Evolutionary conservation across 257 asterid genomes (phyloP).

Genomic region (Fraxinus cuspidata): DNA sequence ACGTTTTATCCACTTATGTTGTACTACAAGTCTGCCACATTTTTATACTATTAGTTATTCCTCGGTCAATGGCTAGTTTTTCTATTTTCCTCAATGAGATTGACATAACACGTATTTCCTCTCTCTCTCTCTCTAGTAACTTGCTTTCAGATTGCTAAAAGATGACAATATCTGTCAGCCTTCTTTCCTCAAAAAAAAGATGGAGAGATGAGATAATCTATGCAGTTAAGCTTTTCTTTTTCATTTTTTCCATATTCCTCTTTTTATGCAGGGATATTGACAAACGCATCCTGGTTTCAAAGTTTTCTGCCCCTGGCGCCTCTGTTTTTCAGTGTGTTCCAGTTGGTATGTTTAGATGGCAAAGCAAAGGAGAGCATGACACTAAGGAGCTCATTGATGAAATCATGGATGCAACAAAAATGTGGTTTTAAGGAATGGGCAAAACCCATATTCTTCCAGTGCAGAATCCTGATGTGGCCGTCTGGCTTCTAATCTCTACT

Average conservation of each 20-base stretch:
- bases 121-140: not conserved
- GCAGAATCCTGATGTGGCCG: conserved; percentile 57
- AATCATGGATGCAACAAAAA: conserved; percentile 67
- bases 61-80: not conserved
- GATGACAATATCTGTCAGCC: conserved; percentile 4
- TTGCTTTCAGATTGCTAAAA: not conserved
- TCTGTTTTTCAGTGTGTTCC: conserved; percentile 67
- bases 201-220: conserved; percentile 14
- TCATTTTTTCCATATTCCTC: conserved; percentile 13
- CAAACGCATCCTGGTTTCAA: conserved; percentile 63
- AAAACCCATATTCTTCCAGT: conserved; percentile 33
- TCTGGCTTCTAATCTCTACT: conserved; percentile 80
- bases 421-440: conserved; percentile 37
- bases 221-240: not conserved
- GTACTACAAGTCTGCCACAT: not conserved
- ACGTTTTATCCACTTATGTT: not conserved
- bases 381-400: conserved; percentile 39
- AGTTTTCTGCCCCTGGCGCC: conserved; percentile 66
- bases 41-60: not conserved
- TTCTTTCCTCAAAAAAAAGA: conserved; percentile 6
- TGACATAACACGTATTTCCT: not conserved
- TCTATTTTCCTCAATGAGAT: not conserved
- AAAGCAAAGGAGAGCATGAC: conserved; percentile 42
- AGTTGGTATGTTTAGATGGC: conserved; percentile 63
- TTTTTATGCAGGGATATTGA: conserved; percentile 63